Conservation (phyloP, 257 asterid species). For the Coffea eugenioides region DNA sequence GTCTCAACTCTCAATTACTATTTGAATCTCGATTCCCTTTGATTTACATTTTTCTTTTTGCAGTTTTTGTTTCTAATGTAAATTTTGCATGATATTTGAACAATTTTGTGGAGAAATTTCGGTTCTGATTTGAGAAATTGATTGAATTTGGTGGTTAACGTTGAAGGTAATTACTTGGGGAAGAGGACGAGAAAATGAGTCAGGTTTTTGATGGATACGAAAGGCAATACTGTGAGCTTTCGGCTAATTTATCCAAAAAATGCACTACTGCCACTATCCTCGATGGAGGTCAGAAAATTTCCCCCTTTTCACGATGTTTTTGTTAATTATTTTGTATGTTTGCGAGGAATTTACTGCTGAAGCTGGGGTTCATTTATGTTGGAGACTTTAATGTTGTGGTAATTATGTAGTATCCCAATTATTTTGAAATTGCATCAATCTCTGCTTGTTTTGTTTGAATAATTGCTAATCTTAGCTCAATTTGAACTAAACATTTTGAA, state of each 20-base stretch:
- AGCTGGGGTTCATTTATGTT: not conserved
- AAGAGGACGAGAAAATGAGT: conserved; percentile 40
- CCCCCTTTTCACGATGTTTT: not conserved
- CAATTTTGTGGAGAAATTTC: not conserved
- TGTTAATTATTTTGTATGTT: not conserved
- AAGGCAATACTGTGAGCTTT: conserved; percentile 77
- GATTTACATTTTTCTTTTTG: not conserved
- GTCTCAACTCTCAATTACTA: not conserved
- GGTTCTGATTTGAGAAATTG: not conserved
- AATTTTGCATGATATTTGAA: not conserved
- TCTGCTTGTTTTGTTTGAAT: not conserved
- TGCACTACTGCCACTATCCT: conserved; percentile 51
- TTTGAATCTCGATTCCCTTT: not conserved
- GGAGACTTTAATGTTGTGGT: no score
- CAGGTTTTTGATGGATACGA: conserved; percentile 81
- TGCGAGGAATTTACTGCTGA: not conserved
- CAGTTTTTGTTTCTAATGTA: not conserved
- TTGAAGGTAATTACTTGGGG: conserved; percentile 6
- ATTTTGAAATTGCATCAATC: no score
- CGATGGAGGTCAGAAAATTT: conserved; percentile 56
- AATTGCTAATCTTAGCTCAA: not conserved
- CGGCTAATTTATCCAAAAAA: conserved; percentile 64
- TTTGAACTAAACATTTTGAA: not conserved
- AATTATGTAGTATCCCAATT: no score
- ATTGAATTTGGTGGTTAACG: not conserved